phyloP scores from a whole-genome alignment of 2,329 filamentous ascomycete species.

The Cytospora chrysosperma region DNA sequence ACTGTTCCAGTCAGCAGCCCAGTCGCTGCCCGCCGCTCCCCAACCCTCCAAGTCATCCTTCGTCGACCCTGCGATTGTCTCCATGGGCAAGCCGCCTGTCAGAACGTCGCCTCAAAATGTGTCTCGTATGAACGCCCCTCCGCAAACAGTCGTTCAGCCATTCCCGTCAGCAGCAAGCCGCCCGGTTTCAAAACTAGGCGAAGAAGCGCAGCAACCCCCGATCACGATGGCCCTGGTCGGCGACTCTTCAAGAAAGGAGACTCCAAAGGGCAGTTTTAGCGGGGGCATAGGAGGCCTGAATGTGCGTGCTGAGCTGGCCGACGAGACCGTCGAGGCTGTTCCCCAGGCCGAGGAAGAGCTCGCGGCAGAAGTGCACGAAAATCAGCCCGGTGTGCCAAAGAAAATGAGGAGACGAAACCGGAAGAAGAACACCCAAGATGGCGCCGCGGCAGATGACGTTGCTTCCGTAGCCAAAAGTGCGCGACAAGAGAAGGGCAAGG shows the following conservation, averaged over 20 bases:
- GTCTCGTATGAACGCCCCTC: conserved; percentile 18
- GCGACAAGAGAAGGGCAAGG: conserved; percentile 43
- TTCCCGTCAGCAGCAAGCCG: conserved; percentile 11
- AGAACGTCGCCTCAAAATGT: conserved; percentile 24
- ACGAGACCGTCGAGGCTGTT: conserved; percentile 26
- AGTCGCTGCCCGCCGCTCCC: conserved; percentile 28
- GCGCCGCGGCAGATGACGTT: conserved; percentile 31
- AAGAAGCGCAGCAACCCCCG: conserved; percentile 15
- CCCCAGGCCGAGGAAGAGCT: conserved; percentile 25
- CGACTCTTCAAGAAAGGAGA: conserved; percentile 20
- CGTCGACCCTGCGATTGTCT: conserved; percentile 81
- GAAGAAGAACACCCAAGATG: conserved; percentile 32
- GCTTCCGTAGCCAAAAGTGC: conserved; percentile 24
- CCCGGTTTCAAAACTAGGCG: not conserved
- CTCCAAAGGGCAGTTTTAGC: conserved; percentile 26
- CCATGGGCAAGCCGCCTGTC: conserved; percentile 52
- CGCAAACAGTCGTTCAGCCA: conserved; percentile 28
- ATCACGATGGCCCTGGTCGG: conserved; percentile 15
- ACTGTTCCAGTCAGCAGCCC: conserved; percentile 27
- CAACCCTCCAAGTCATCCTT: conserved; percentile 48
- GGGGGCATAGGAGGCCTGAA: conserved; percentile 29
- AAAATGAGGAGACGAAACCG: conserved; percentile 35
- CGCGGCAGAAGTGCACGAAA: conserved; percentile 26
- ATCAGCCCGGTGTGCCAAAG: conserved; percentile 29
- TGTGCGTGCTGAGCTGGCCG: conserved; percentile 26